phyloP scores from a whole-genome alignment of 495 filamentous ascomycete species.

The Hypoxylon perforatum region DNA sequence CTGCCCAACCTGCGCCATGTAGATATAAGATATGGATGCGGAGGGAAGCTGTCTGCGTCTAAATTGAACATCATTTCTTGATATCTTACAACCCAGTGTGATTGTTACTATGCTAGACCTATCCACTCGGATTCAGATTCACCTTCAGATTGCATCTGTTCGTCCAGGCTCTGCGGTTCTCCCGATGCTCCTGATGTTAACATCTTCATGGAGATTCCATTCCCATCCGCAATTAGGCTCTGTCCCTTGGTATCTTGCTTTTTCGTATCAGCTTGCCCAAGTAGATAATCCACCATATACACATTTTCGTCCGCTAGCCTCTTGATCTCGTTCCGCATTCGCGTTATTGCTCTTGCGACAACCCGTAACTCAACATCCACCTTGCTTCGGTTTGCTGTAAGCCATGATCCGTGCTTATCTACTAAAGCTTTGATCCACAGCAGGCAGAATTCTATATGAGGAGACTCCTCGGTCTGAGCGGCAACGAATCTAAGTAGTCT shows the following conservation, averaged over 20 bases:
- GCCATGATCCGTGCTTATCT: constrained; percentile 80
- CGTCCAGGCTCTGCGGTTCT: constrained; percentile 42
- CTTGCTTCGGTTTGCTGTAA: constrained; percentile 79
- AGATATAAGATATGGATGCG: too few relatives aligned
- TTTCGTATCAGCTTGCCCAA: constrained; percentile 52
- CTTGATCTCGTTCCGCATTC: constrained; percentile 79
- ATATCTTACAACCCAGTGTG: constrained; percentile 46
- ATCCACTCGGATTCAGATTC: constrained; percentile 64
- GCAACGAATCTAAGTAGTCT: constrained; percentile 87
- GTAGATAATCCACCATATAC: constrained; percentile 85
- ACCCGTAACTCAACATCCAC: constrained; percentile 84
- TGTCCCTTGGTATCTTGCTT: constrained; percentile 17
- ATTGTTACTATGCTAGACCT: constrained; percentile 63
- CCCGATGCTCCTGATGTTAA: constrained; percentile 36
- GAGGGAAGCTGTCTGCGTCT: too few relatives aligned
- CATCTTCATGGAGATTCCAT: constrained; percentile 35
- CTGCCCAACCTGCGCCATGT: too few relatives aligned
- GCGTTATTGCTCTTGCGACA: constrained; percentile 78
- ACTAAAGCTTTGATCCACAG: constrained; percentile 91
- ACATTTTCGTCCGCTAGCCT: constrained; percentile 85
- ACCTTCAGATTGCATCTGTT: constrained; percentile 45
- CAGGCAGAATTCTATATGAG: constrained; percentile 93
- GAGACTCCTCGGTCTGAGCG: constrained; percentile 84
- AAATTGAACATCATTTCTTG: neutral
- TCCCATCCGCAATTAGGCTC: constrained; percentile 25